A percentile compares a stretch with the other conserved stretches of the same genome.
phyloP scores from a whole-genome alignment of 163 green algal genomes.

The Trebouxia gelatinosa region DNA sequence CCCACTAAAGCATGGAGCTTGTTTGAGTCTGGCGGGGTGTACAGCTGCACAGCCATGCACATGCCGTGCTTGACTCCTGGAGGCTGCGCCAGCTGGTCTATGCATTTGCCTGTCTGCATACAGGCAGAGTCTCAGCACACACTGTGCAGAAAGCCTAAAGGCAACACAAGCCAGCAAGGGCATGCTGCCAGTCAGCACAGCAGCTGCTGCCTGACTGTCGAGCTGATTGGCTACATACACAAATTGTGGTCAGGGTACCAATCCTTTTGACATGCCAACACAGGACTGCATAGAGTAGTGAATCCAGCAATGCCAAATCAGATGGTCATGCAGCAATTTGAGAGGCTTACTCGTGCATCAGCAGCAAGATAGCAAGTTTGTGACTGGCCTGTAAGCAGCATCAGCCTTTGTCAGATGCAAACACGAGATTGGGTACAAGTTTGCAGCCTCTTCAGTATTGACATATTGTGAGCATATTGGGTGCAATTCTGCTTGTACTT shows the following conservation, averaged over 20 bases:
- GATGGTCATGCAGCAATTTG: no score
- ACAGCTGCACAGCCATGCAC: constrained; percentile 48
- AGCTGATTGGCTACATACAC: background rate
- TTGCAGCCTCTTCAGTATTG: no score
- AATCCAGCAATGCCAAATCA: no score
- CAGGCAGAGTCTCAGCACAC: background rate
- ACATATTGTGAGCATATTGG: background rate
- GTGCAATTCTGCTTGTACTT: background rate
- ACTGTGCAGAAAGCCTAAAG: background rate
- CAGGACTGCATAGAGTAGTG: background rate
- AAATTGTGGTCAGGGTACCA: background rate
- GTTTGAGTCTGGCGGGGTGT: background rate
- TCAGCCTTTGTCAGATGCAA: no score
- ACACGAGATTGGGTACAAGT: no score
- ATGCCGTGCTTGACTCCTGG: constrained; percentile 46
- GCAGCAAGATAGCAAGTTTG: no score
- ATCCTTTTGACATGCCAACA: background rate
- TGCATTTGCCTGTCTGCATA: background rate
- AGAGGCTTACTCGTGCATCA: no score
- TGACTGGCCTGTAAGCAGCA: no score
- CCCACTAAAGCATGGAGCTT: constrained; percentile 32
- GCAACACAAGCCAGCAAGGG: background rate
- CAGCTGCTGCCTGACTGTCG: no score
- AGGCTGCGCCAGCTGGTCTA: background rate
- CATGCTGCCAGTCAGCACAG: background rate